Base-by-base conservation (phyloP, 345 rosid genomes). In the Arabis alpina region DNA sequence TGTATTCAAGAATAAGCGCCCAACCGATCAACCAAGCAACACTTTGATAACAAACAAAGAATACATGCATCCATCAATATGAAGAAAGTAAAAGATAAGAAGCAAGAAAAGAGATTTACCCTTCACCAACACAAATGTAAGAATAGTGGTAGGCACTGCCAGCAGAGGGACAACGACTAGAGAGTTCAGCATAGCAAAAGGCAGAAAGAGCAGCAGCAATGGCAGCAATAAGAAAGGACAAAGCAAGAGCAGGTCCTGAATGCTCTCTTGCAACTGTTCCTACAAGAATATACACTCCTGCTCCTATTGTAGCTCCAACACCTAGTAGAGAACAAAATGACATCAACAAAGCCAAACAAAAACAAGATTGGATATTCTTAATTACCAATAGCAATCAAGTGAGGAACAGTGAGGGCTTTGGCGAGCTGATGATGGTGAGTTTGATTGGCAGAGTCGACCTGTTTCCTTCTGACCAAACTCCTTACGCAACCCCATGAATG, bases 101-200 rank as follows among this genome's bases (percentile, higher is more conserved):
- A 6, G 34, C 0, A 24, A 39, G 39, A 28, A 28, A 5, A 3
- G 3, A 28, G 4, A 3, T 32, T 53, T 53, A 93, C 98, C 98
- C 96, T 85, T 93, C 99, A 39, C 99, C 99, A 13, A 88, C 84
- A 75, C 99, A 93, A 59, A 93, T 91, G 84, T 93, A 93, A 1
- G 99, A 80, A 80, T 91, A 93, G 63, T 93, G 99, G 75, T 93
- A 93, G n/a, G 99, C 99, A 74, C 99, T 93, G 36, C 99, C 99
- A 54, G 99, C 99, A 36, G 99, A 93, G 1, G 99, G 99, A 62
- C 97, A 93, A 30, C 99, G 94, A 69, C 92, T 80, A n/a, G 96
- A 84, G 61, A 93, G 99, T 61, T 93, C 99, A 0, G 99, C 99
- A 82, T 93, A 93, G 74, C 99, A 93, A 76, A 91, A 89, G 7